Base-by-base conservation (phyloP, 2,329 filamentous ascomycete genomes). In the Fusarium kyushuense region DNA sequence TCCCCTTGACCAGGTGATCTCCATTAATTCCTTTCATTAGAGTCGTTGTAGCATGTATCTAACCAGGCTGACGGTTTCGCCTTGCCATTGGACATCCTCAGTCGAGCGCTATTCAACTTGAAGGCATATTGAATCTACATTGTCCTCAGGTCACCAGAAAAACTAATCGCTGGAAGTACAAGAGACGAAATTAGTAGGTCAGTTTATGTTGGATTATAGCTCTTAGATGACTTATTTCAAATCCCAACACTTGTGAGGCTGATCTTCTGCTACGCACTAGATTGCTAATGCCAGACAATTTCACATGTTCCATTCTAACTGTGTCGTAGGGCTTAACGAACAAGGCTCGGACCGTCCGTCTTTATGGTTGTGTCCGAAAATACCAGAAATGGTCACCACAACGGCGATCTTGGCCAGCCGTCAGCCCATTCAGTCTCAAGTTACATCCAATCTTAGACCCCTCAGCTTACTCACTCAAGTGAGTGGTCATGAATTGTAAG, bases 371-470 rank as follows among this genome's bases (percentile, higher is more conserved):
- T 45, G 6, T 19, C 23, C 10, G 11, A 29, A n/a, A 13, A 23
- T 25, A 10, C 25, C 12, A 30, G 21, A 13, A 17, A 56, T 17
- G 16, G 17, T 12, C 33, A 19, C 23, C 2, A n/a, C 3, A 6
- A n/a, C 25, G 23, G 16, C 7, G 13, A 58, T 40, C 35, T 42
- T 19, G 23, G 16, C 5, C 17, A 35, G n/a, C 8, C 30, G 29
- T 29, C 33, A 51, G 33, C 47, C 30, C n/a, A 45, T 51, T 59
- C 29, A 42, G 42, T 36, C 42, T 42, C 42, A 27, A 35, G 11
- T 10, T 48, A 16, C 42, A 59, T n/a, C n/a, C 3, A 49, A 10
- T 2, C 21, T 35, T 49, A 2, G 35, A 35, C 35, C 19, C 38
- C 29, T 32, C 23, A 9, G 23, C 38, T 43, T 43, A 29, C 19